phyloP scores from a whole-genome alignment of 306 rosid species.

The Calophaca sinica region DNA sequence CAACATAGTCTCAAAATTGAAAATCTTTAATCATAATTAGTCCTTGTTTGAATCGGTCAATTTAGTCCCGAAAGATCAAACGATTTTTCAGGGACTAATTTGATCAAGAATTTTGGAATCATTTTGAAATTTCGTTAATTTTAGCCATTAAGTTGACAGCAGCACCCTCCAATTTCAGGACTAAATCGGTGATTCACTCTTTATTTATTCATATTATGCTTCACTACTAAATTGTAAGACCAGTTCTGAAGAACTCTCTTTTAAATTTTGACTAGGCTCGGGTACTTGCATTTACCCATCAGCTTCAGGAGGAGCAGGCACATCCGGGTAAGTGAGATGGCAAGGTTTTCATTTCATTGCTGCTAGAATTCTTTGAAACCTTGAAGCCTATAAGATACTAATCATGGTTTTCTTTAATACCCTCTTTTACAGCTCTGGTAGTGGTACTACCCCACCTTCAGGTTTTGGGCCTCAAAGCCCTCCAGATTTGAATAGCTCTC shows the following conservation, averaged over 20 bases:
- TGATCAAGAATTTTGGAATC: too few species aligned
- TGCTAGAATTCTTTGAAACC: slow-evolving; percentile 1
- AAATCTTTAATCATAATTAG: too few species aligned
- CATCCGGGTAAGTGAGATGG: slow-evolving; percentile 56
- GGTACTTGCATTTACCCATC: slow-evolving; percentile 73
- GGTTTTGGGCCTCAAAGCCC: slow-evolving; percentile 57
- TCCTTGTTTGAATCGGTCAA: too few species aligned
- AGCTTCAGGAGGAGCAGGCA: slow-evolving; percentile 61
- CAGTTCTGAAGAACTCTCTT: slow-evolving; percentile 23
- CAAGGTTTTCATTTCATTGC: slow-evolving; percentile 34
- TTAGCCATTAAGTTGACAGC: too few species aligned
- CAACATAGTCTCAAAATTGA: too few species aligned
- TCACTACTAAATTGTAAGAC: slow-evolving; percentile 27
- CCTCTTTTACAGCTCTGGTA: slow-evolving; percentile 59
- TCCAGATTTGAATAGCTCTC: slow-evolving; percentile 55
- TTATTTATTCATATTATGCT: background rate
- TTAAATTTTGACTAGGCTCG: slow-evolving; percentile 55
- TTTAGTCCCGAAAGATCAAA: too few species aligned
- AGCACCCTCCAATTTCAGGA: too few species aligned
- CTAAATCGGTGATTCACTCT: too few species aligned
- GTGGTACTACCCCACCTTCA: slow-evolving; percentile 54
- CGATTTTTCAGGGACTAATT: too few species aligned
- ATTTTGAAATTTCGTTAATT: too few species aligned
- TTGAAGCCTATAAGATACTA: slow-evolving; percentile 43
- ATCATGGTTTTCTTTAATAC: slow-evolving; percentile 30